These are phyloP conservation scores for Colletotrichum lentis DNA, from an alignment of 2,329 filamentous ascomycete genomes.

Conservation along the genomic window DNA sequence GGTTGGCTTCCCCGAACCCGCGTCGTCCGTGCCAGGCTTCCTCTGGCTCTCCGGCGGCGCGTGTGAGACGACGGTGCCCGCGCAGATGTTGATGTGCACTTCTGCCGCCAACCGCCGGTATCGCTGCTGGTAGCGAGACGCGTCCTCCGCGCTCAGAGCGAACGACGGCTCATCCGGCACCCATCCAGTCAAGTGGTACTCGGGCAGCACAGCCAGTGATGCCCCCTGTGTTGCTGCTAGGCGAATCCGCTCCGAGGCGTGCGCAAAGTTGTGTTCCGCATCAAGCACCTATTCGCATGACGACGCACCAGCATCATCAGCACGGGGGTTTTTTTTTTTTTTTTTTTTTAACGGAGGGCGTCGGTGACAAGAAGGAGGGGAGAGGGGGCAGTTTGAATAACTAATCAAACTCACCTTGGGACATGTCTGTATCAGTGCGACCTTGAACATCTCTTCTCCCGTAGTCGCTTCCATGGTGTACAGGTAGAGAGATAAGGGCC, in stretches of 20 bases:
- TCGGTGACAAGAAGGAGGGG: background rate
- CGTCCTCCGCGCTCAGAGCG: constrained; percentile 20
- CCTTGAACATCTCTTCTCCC: constrained; percentile 12
- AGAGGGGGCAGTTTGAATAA: background rate
- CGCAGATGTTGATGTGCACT: constrained; percentile 60
- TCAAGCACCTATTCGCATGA: background rate
- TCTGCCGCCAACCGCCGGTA: constrained; percentile 61
- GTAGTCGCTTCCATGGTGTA: constrained; percentile 3
- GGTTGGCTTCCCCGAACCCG: background rate
- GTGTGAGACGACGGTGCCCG: constrained; percentile 71
- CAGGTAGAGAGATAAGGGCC: background rate
- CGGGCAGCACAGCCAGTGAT: constrained; percentile 25
- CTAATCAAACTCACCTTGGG: constrained; percentile 23
- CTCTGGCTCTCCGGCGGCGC: background rate
- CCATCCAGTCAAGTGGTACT: constrained; percentile 35
- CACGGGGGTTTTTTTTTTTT: background rate
- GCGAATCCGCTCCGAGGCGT: constrained; percentile 24
- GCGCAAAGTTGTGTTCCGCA: constrained; percentile 23
- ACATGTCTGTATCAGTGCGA: constrained; percentile 24
- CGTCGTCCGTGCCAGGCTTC: background rate
- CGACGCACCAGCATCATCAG: background rate
- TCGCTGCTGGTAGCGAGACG: constrained; percentile 54
- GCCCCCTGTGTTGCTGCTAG: constrained; percentile 23
- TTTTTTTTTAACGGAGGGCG: no score
- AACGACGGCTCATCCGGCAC: constrained; percentile 25